Evolutionary conservation across 257 asterid genomes (phyloP).

Genomic region (Solanum lignicaule): DNA sequence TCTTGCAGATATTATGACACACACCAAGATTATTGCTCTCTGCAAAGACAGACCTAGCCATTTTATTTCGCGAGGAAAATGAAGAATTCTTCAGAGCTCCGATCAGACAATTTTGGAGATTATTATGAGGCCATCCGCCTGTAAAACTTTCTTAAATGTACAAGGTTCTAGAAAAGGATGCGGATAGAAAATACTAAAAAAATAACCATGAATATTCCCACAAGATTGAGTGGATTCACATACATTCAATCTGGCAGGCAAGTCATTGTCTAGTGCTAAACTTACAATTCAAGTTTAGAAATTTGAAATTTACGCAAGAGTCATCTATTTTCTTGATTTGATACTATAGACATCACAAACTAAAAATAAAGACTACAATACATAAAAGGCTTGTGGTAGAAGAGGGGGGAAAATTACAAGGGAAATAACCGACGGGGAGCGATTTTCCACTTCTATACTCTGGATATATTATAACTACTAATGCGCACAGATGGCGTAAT

Average conservation of each 20-base stretch:
- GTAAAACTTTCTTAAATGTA: background rate
- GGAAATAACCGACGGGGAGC: background rate
- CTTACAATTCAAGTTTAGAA: background rate
- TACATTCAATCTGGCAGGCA: background rate
- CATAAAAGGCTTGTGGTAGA: too few species aligned
- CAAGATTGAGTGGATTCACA: too few species aligned
- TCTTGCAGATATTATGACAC: too few species aligned
- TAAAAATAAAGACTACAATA: background rate
- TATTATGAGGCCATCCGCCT: background rate
- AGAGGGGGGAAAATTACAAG: background rate
- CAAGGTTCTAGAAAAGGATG: too few species aligned
- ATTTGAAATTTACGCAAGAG: background rate
- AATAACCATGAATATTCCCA: too few species aligned
- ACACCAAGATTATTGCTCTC: too few species aligned
- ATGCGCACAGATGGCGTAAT: too few species aligned
- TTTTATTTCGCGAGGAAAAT: background rate
- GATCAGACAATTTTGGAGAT: background rate
- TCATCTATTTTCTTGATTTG: background rate
- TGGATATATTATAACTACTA: background rate
- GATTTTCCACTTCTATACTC: background rate
- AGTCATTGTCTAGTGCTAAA: background rate
- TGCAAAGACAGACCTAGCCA: too few species aligned
- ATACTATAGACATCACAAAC: background rate
- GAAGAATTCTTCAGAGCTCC: background rate
- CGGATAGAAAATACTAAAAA: too few species aligned